phyloP scores from a whole-genome alignment of 345 rosid genomes.

The Populus pruinosa region DNA sequence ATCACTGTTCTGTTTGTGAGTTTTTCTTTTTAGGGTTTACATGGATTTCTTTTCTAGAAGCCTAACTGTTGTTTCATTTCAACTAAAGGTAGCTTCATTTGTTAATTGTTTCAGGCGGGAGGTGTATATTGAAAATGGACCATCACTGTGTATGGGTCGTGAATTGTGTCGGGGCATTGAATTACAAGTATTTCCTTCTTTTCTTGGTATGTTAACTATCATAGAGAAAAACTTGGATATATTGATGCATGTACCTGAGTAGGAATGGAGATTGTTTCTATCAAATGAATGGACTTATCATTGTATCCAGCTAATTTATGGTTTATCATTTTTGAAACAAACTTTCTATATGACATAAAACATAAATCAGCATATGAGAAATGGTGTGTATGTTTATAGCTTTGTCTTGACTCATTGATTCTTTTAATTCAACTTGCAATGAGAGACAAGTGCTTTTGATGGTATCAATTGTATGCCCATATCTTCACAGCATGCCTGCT shows the following conservation, averaged over 20 bases:
- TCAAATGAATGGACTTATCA: neutral
- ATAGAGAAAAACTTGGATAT: neutral
- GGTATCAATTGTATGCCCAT: neutral
- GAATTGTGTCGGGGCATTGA: constrained; percentile 32
- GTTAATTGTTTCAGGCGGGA: constrained; percentile 26
- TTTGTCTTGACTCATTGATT: neutral
- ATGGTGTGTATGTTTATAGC: neutral
- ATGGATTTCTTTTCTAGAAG: neutral
- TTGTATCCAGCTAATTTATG: neutral
- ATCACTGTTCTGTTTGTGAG: constrained; percentile 87
- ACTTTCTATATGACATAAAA: neutral
- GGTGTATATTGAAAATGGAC: constrained; percentile 36
- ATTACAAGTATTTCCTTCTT: constrained; percentile 35
- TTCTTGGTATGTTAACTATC: constrained; percentile 19
- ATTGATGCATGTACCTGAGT: neutral
- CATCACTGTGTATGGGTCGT: constrained; percentile 38
- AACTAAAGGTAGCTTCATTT: constrained; percentile 22
- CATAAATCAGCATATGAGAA: neutral
- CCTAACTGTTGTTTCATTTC: neutral
- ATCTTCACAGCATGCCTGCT: neutral
- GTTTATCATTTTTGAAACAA: neutral
- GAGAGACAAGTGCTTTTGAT: neutral
- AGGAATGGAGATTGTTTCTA: neutral
- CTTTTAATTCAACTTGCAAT: neutral
- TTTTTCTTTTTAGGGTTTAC: constrained; percentile 4